phyloP scores from a whole-genome alignment of 768 basidiomycete genomes.

The Omphalotus guepiniiformis region DNA sequence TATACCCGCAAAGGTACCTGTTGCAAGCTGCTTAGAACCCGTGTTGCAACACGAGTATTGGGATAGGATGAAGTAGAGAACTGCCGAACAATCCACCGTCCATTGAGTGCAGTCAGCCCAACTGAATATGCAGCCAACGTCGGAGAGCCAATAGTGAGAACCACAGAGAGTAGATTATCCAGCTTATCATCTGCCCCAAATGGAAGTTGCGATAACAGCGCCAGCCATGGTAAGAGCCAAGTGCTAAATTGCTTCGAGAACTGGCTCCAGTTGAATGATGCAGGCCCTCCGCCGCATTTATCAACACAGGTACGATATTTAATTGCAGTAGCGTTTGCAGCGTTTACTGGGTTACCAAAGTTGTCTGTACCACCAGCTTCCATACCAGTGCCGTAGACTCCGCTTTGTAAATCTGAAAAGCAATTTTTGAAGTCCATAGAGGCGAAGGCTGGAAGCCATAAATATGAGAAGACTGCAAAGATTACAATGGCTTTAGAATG shows the following conservation, averaged over 20 bases:
- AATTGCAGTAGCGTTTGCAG: conserved; percentile 5
- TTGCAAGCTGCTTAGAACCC: conserved; percentile 35
- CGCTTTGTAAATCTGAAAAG: no score
- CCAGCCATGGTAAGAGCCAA: conserved; percentile 48
- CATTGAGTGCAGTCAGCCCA: conserved; percentile 38
- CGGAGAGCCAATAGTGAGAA: conserved; percentile 43
- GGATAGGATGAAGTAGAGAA: conserved; percentile 27
- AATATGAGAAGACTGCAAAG: no score
- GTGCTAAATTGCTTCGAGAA: conserved; percentile 37
- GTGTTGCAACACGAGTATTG: conserved; percentile 26
- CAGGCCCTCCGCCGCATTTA: background rate
- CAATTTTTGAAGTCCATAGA: no score
- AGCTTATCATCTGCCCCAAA: conserved; percentile 35
- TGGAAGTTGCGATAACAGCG: conserved; percentile 45
- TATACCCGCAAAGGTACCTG: conserved; percentile 35
- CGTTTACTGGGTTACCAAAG: no score
- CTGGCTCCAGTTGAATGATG: conserved; percentile 20
- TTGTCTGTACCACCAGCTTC: no score
- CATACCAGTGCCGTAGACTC: no score
- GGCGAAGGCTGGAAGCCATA: no score
- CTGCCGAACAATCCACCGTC: conserved; percentile 35
- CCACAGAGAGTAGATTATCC: conserved; percentile 37
- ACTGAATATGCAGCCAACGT: conserved; percentile 42
- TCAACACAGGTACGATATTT: conserved; percentile 1
- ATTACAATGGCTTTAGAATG: no score